A percentile compares a stretch with the other conserved stretches of the same genome.
Evolutionary conservation across 1,284 basidiomycete species (phyloP).

Genomic region (Porodaedalea pini): DNA sequence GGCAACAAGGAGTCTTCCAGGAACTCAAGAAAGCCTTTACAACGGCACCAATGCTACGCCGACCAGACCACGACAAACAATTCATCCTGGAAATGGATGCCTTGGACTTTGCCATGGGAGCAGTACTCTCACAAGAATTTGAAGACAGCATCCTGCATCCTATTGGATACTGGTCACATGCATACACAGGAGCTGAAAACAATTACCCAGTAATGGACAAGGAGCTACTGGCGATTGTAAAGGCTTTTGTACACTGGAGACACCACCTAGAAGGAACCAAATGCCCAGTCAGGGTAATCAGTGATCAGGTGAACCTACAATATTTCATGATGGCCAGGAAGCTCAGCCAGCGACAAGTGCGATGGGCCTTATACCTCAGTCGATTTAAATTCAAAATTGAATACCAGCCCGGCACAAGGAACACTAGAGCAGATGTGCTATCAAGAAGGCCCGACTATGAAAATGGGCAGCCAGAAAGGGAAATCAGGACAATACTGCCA

Average conservation of each 20-base stretch:
- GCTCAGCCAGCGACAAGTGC: too few relatives aligned
- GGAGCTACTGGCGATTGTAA: constrained; percentile 35
- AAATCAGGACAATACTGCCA: too few relatives aligned
- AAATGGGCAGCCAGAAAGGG: too few relatives aligned
- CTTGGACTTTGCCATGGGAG: constrained; percentile 10
- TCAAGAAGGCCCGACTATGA: too few relatives aligned
- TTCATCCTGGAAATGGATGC: constrained; percentile 8
- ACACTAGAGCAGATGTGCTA: too few relatives aligned
- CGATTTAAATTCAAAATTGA: too few relatives aligned
- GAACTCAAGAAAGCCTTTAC: constrained; percentile 23
- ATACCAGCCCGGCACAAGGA: too few relatives aligned
- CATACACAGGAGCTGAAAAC: neutral
- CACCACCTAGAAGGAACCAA: constrained; percentile 26
- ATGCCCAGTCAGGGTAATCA: constrained; percentile 31
- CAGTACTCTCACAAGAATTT: constrained; percentile 7
- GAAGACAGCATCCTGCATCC: neutral
- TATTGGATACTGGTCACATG: neutral
- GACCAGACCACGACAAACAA: neutral
- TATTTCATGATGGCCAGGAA: neutral
- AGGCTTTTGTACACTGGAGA: neutral
- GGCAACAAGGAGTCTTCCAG: constrained; percentile 8
- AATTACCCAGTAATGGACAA: constrained; percentile 21
- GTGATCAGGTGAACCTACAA: constrained; percentile 15
- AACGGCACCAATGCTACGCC: neutral
- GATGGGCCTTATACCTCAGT: too few relatives aligned